Conservation (phyloP, 2,329 filamentous ascomycete species). For the Hypoxylon sp. region DNA sequence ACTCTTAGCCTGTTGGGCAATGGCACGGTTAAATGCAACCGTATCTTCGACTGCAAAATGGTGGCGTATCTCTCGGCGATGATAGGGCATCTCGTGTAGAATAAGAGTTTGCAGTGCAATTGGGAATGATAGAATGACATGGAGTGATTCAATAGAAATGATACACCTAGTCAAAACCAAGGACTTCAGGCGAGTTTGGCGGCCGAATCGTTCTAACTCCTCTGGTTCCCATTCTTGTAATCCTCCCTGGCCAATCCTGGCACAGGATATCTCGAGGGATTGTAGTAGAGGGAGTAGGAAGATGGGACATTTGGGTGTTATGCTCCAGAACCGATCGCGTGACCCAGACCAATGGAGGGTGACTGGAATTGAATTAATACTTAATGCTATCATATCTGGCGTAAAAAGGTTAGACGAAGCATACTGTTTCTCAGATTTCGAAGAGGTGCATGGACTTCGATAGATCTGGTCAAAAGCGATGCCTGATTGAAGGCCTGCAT, state of each 20-base stretch:
- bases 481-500: constrained; percentile 30
- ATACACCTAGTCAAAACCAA: constrained; percentile 31
- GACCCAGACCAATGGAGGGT: constrained; percentile 33
- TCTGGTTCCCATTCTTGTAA: constrained; percentile 2
- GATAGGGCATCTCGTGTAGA: constrained; percentile 31
- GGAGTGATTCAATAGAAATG: constrained; percentile 27
- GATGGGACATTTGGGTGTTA: constrained; percentile 32
- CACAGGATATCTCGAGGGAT: constrained; percentile 40
- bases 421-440: constrained; percentile 30
- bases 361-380: constrained; percentile 22
- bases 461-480: constrained; percentile 25
- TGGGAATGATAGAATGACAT: constrained; percentile 33
- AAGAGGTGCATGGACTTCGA: constrained; percentile 23
- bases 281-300: constrained; percentile 37
- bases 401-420: background rate
- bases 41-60: constrained; percentile 23
- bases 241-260: constrained; percentile 22
- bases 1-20: constrained; percentile 34
- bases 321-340: constrained; percentile 22
- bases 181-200: constrained; percentile 31
- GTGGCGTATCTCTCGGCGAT: constrained; percentile 1
- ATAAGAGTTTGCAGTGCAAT: constrained; percentile 22
- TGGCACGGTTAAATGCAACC: constrained; percentile 33
- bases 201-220: constrained; percentile 14
- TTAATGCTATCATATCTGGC: background rate